Percentiles rank a stretch among this genome's conserved stretches.
These are phyloP conservation scores for Kalanchoe fedtschenkoi DNA, from an alignment of 164 flowering plant species.

Conservation along the genomic window DNA sequence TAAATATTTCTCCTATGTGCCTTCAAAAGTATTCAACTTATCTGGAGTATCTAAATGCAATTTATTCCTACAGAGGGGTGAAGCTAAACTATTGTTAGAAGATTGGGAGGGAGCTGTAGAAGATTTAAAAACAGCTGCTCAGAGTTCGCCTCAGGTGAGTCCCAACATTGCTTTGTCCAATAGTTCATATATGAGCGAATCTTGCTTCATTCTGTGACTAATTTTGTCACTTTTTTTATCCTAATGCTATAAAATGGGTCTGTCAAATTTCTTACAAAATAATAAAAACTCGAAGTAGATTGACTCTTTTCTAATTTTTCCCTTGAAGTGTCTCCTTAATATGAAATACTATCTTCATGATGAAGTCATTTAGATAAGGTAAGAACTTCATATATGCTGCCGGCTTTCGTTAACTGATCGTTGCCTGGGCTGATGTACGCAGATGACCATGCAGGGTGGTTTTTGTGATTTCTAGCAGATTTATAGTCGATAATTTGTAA, in stretches of 20 bases:
- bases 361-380: background rate
- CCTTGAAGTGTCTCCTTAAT: no score
- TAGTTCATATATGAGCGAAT: no score
- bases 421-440: background rate
- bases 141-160: conserved; percentile 89
- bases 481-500: background rate
- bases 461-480: background rate
- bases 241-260: background rate
- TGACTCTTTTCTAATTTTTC: no score
- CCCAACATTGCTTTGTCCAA: no score
- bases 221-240: background rate
- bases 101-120: conserved; percentile 98
- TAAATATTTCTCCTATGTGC: background rate
- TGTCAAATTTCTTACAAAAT: background rate
- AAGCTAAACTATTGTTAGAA: conserved; percentile 84
- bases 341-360: background rate
- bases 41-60: background rate
- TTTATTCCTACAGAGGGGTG: conserved; percentile 68
- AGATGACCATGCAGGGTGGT: background rate
- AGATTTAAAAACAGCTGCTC: conserved; percentile 81
- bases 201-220: no score
- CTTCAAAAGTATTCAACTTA: background rate
- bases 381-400: background rate
- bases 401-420: background rate
- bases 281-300: background rate